Evolutionary conservation across 1,284 basidiomycete genomes (phyloP), one percentile per base, ranked within the genome.

Genomic region (Leccinum solheimii): DNA sequence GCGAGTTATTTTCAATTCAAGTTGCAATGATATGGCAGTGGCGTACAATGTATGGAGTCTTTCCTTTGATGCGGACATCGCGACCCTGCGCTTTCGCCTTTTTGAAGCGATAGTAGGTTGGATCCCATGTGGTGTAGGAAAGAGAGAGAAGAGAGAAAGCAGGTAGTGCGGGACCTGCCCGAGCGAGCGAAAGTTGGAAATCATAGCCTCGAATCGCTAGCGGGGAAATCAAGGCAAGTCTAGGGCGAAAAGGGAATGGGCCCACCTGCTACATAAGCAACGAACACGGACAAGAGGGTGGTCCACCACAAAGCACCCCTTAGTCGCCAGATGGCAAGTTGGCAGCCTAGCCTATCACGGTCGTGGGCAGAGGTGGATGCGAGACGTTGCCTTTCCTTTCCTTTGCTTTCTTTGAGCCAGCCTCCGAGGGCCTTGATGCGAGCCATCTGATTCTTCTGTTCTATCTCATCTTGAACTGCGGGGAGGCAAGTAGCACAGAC

Each of bases 381-480:
- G 21, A 80, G 76, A 40, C 82, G 76, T 63, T 79, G 80, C 26
- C 73, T 80, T 56, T 83, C 83, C 65, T 83, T 88, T 19, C 84
- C 85, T 68, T 81, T 86, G 61, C 80, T 90, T 55, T 83, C 79
- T 63, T 82, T 83, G 62, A 92, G 75, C 78, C 84, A 89, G 3
- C 82, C 84, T 5, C 86, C 89, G 10, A 95, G 81, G 2, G 92
- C 93, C 62, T 85, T 85, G 5, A 87, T 84, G 36, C 92, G 89
- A 4, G 92, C 92, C 85, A 92, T 90, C 60, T 87, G 82, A 67
- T 97, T 88, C 65, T 90, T 88, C 64, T 82, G 82, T 55, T 80
- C 78, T 57, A 97, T 88, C 64, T 91, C 87, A 38, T 90, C 90
- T 66, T 95, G 91, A 0, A 96, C 92, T 0, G 81, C 82, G 0